Conservation (phyloP, 2,329 filamentous ascomycete species). For the Setomelanomma holmii region DNA sequence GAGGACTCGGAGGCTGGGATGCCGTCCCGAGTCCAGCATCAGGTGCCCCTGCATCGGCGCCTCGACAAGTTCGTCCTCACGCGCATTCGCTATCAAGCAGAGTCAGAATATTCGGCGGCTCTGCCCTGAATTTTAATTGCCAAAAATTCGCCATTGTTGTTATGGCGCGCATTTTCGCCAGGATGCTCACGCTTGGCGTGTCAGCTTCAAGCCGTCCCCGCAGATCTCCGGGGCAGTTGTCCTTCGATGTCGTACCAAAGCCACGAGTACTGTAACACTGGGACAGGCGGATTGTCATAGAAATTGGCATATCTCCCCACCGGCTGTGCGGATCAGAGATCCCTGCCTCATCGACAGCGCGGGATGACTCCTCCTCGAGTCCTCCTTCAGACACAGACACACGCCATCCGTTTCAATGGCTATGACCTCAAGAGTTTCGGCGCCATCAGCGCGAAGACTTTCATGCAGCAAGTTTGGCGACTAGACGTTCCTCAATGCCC, state of each 20-base stretch:
- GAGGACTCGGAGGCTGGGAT: conserved; percentile 20
- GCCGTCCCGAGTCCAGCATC: conserved; percentile 22
- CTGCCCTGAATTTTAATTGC: conserved; percentile 21
- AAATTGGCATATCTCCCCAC: conserved; percentile 33
- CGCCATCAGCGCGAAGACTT: conserved; percentile 7
- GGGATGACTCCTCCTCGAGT: conserved; percentile 30
- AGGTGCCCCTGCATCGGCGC: conserved; percentile 34
- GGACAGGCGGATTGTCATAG: conserved; percentile 34
- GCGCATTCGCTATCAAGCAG: conserved; percentile 8
- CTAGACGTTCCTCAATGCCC: conserved; percentile 82
- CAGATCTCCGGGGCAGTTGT: conserved; percentile 20
- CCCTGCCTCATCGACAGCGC: conserved; percentile 18
- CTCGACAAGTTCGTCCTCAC: conserved; percentile 13
- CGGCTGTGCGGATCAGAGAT: conserved; percentile 27
- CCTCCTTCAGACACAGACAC: conserved; percentile 9
- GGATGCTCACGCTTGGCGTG: conserved; percentile 16
- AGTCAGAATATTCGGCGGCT: conserved; percentile 30
- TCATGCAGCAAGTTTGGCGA: conserved; percentile 56
- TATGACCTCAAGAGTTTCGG: conserved; percentile 12
- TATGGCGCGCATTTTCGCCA: conserved; percentile 2
- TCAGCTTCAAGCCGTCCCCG: conserved; percentile 16
- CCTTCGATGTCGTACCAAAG: conserved; percentile 25
- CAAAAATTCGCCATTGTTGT: conserved; percentile 16
- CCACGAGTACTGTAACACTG: conserved; percentile 30
- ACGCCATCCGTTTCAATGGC: conserved; percentile 11